Conservation (phyloP, 2,329 filamentous ascomycete genomes). For the Fusarium xyrophilum region DNA sequence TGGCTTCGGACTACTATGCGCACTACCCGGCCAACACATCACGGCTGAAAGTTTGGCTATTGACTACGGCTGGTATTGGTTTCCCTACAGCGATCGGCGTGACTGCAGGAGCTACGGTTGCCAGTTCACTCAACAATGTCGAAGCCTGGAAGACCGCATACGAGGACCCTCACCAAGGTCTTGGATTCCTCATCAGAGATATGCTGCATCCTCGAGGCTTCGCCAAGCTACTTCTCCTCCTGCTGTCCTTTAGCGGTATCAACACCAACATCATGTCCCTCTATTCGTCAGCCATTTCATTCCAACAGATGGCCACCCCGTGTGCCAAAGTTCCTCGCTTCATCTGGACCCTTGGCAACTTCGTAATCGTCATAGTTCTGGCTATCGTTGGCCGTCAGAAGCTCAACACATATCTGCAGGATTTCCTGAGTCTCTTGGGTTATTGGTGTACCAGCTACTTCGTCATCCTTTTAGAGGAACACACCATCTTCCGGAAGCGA, state of each 20-base stretch:
- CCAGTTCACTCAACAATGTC: slow-evolving; percentile 6
- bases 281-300: slow-evolving; percentile 5
- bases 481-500: slow-evolving; percentile 4
- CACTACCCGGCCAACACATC: not conserved
- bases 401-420: slow-evolving; percentile 6
- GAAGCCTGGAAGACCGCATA: not conserved
- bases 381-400: slow-evolving; percentile 3
- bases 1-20: slow-evolving; percentile 11
- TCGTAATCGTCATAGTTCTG: not conserved
- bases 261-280: slow-evolving; percentile 15
- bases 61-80: slow-evolving; percentile 1
- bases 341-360: slow-evolving; percentile 6
- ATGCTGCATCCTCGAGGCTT: slow-evolving; percentile 5
- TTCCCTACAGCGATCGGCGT: slow-evolving; percentile 5
- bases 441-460: slow-evolving; percentile 14
- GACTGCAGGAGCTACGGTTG: slow-evolving; percentile 5
- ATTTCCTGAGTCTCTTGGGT: slow-evolving; percentile 2
- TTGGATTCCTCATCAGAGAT: slow-evolving; percentile 6
- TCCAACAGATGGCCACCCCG: slow-evolving; percentile 2
- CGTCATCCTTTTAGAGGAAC: slow-evolving; percentile 8
- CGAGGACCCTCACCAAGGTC: not conserved
- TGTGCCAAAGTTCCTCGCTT: slow-evolving; percentile 3
- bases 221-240: not conserved
- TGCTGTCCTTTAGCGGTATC: slow-evolving; percentile 3
- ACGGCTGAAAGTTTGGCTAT: not conserved